Conservation (phyloP, 139 green algal species). For the Spirogloea muscicola region DNA sequence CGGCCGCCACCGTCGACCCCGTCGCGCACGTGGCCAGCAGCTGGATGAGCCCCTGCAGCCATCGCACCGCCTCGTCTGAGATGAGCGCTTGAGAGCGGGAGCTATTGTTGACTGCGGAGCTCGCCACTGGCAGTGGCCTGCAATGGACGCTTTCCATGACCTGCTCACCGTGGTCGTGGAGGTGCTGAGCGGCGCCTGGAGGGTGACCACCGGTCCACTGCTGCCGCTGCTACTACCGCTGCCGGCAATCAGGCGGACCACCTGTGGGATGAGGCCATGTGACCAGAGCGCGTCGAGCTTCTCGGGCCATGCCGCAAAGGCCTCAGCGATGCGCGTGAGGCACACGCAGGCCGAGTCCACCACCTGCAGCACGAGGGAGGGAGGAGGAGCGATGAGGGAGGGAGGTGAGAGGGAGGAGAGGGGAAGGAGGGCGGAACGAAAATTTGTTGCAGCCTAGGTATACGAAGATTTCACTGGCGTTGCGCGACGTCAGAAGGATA, state of each 20-base stretch:
- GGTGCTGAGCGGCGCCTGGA: slow-evolving; percentile 27
- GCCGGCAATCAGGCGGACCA: slow-evolving; percentile 66
- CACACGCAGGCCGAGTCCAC: slow-evolving; percentile 83
- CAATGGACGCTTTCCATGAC: background rate
- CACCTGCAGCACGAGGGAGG: slow-evolving; percentile 55
- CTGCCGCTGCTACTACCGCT: background rate
- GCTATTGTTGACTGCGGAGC: background rate
- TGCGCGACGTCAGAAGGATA: background rate
- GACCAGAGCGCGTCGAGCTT: slow-evolving; percentile 65
- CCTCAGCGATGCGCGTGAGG: slow-evolving; percentile 74
- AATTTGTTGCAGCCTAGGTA: background rate
- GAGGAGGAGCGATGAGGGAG: background rate
- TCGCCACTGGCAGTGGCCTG: background rate
- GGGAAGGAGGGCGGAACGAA: background rate
- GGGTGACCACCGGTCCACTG: too few species aligned
- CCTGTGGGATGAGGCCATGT: slow-evolving; percentile 69
- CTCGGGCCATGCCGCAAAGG: slow-evolving; percentile 49
- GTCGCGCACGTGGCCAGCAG: slow-evolving; percentile 40
- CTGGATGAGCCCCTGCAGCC: slow-evolving; percentile 34
- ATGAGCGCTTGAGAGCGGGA: background rate
- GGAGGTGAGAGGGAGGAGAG: background rate
- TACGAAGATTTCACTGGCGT: background rate
- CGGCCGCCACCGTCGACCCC: slow-evolving; percentile 9
- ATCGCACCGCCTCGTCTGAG: background rate
- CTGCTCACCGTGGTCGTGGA: slow-evolving; percentile 21